A percentile compares a stretch with the other conserved stretches of the same genome.
Conservation (phyloP, 306 rosid species). For the Quercus gilva region DNA sequence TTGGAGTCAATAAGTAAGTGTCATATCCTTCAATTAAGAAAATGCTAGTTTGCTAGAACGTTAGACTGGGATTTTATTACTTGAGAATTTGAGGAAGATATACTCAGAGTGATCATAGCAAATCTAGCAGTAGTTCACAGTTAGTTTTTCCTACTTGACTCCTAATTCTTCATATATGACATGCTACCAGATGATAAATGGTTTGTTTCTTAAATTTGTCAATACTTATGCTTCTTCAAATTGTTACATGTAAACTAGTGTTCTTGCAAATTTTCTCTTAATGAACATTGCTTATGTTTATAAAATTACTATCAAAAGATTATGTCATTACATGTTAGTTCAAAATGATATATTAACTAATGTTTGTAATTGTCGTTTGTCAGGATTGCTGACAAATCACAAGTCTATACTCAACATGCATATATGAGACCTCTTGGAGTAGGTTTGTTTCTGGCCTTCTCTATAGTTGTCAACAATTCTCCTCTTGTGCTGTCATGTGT, state of each 20-base stretch:
- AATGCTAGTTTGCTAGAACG: neutral
- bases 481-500: neutral
- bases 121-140: too few species aligned
- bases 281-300: neutral
- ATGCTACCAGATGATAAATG: neutral
- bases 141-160: too few species aligned
- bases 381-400: constrained; percentile 99
- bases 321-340: neutral
- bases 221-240: neutral
- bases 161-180: neutral
- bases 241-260: neutral
- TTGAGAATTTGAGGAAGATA: neutral
- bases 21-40: neutral
- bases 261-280: neutral
- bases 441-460: constrained; percentile 48
- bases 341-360: constrained; percentile 11
- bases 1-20: neutral
- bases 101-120: neutral
- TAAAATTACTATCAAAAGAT: neutral
- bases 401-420: constrained; percentile 98
- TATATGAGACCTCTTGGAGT: constrained; percentile 99
- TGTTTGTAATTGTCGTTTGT: constrained; percentile 17
- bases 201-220: neutral
- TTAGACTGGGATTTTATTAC: neutral
- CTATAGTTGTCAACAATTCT: neutral